Conservation (phyloP, 78 protist genomes). For the Mastigamoeba balamuthi region DNA sequence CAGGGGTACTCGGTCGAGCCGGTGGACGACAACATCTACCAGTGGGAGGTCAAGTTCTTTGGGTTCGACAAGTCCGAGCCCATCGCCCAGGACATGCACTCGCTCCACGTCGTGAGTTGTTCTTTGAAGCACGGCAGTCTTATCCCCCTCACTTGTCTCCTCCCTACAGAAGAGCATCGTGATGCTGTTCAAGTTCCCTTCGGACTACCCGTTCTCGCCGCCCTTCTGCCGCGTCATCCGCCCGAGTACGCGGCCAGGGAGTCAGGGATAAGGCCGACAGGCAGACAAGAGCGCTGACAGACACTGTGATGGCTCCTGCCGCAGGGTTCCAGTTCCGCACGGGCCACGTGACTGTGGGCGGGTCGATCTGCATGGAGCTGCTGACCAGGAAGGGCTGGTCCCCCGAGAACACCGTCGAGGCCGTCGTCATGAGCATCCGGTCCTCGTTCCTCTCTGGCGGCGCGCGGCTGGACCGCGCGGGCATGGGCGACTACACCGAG, state of each 20-base stretch:
- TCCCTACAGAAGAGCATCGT: background rate
- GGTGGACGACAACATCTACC: conserved; percentile 6
- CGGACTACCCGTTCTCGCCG: conserved; percentile 21
- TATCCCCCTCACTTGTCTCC: background rate
- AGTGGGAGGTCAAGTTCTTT: conserved; percentile 24
- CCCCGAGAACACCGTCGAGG: conserved; percentile 3
- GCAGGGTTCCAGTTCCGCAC: conserved; percentile 37
- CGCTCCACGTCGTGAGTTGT: background rate
- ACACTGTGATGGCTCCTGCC: no score
- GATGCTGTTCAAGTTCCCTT: background rate
- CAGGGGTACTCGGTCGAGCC: conserved; percentile 3
- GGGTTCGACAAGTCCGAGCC: conserved; percentile 21
- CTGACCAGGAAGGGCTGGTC: conserved; percentile 52
- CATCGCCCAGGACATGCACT: background rate
- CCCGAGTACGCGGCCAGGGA: no score
- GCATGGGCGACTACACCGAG: conserved; percentile 2
- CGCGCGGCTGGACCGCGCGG: background rate
- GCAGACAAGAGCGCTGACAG: no score
- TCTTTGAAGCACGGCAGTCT: background rate
- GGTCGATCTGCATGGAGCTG: conserved; percentile 39
- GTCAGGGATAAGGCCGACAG: no score
- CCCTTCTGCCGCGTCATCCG: conserved; percentile 49
- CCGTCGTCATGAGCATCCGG: background rate
- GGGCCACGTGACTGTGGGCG: conserved; percentile 65
- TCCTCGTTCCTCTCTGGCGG: background rate